Base-by-base conservation (phyloP, 306 rosid species). In the Castanopsis chinensis region DNA sequence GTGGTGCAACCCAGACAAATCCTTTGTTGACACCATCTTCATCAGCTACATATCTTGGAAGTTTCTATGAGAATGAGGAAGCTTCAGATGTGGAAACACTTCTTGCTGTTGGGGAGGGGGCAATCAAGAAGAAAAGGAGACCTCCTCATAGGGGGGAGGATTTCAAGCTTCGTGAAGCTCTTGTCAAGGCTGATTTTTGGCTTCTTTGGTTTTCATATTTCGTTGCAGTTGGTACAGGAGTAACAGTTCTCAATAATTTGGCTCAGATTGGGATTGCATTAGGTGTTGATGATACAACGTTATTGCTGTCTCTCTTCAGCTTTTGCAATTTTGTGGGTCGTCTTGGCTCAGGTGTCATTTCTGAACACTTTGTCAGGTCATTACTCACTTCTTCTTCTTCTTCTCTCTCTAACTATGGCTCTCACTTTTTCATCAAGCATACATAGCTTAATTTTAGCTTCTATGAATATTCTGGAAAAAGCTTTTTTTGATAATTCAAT, bases 171-270 rank as follows among this genome's bases (percentile, higher is more conserved):
- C 76, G 57, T 5, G 93, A 94, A 80, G 97, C 89, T 20, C 21
- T 94, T 8, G n/a, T 91, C 78, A 94, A 92, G 87, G 97, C 97
- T 54, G 98, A 94, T 83, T 94, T 94, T 79, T 94, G 98, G 98
- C 88, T 94, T 78, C 93, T 91, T 75, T 92, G 97, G 97, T 76
- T 88, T 87, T 73, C 83, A 69, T 92, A 86, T 76, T 92, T 91
- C 82, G 80, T 94, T 13, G 97, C 91, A 51, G 93, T 86, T 53
- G 97, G 97, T 57, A 61, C 97, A 0, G 97, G 98, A 58, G 80
- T 94, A 45, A 92, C 98, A 1, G 91, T 91, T 72, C 93, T 94
- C 69, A 94, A 94, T 76, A 94, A 94, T 81, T 78, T 94, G 85
- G 92, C 94, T 82, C 98, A 92, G 81, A 94, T 92, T 83, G 97